Evolutionary conservation across 2,329 filamentous ascomycete genomes (phyloP), one percentile per base, ranked within the genome.

Genomic region (Exophiala lecanii-corni): DNA sequence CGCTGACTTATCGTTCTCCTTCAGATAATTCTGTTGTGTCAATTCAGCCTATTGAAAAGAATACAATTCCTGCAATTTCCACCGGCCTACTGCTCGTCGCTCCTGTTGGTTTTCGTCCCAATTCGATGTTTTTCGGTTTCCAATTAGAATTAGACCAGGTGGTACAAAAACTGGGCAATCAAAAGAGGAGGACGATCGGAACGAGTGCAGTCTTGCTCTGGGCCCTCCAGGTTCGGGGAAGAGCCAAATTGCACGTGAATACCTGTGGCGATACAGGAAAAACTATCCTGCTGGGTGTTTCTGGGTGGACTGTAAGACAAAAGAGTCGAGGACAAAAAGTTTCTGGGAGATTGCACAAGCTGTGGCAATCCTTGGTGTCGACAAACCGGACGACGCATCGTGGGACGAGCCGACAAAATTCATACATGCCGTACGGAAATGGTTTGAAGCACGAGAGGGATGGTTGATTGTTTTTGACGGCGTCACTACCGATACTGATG

Each of bases 381-480:
- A 59, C 61, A 9, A 65, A 70, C 25, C 65, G 74, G 23, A 57
- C 55, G 37, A 42, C 23, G 36, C 46, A 10, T 46, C 34, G n/a
- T 47, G 44, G 33, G 50, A 53, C 21, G 50, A 47, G 21, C 65
- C 65, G 0, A 59, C 61, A 18, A 67, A 69, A 20, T 77, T 79
- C 55, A 72, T 83, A 7, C 69, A 71, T 15, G 63, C 72, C 1
- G 81, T 85, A 6, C 71, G 73, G 13, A 64, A 67, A 16, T 85
- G 82, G 81, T 71, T 86, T 32, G 76, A 77, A 49, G 63, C 63
- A 15, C 74, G 73, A 15, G 68, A 77, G n/a, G 71, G 78, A 5
- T 86, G 82, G 82, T 66, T 86, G 2, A 60, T 86, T 19, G 70
- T 86, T 1, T 73, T 86, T 28, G 82, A 86, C 50, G 82, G 81